phyloP scores from a whole-genome alignment of 495 filamentous ascomycete genomes.

The Rhizodiscina lignyota region DNA sequence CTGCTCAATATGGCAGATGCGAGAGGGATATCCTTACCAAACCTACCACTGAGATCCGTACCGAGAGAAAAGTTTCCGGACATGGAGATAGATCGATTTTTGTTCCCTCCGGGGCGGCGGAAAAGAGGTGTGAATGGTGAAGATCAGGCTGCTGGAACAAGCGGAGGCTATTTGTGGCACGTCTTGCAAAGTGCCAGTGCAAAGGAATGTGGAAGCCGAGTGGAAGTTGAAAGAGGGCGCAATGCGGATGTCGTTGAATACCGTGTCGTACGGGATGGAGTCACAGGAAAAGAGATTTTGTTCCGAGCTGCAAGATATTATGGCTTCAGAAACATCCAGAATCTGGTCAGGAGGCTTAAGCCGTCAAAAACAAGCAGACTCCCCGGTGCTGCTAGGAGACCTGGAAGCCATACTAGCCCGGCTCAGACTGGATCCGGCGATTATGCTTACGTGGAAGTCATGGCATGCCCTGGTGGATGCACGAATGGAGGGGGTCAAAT shows the following conservation, averaged over 20 bases:
- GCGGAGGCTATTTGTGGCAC: constrained; percentile 75
- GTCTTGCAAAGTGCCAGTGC: constrained; percentile 49
- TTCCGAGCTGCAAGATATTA: constrained; percentile 84
- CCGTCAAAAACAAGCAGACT: constrained; percentile 58
- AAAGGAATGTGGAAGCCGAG: constrained; percentile 45
- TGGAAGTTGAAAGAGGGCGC: constrained; percentile 57
- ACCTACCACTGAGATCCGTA: constrained; percentile 35
- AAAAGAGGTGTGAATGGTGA: constrained; percentile 13
- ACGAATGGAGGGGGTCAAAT: constrained; percentile 96
- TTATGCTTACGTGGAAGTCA: constrained; percentile 88
- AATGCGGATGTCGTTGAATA: constrained; percentile 88
- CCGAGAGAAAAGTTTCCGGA: constrained; percentile 44
- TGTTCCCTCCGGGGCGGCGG: constrained; percentile 34
- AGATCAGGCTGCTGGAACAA: constrained; percentile 43
- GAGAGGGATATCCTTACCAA: constrained; percentile 54
- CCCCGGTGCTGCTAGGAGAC: constrained; percentile 35
- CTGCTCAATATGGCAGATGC: constrained; percentile 73
- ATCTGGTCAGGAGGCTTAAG: constrained; percentile 78
- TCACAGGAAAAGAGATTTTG: constrained; percentile 31
- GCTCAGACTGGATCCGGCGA: constrained; percentile 16
- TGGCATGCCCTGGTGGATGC: constrained; percentile 96
- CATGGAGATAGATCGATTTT: constrained; percentile 43
- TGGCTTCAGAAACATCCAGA: constrained; percentile 95
- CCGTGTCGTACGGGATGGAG: constrained; percentile 30
- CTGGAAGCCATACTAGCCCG: constrained; percentile 2